These are phyloP conservation scores for Murraya koenigii DNA, from an alignment of 345 rosid genomes.

Conservation along the genomic window DNA sequence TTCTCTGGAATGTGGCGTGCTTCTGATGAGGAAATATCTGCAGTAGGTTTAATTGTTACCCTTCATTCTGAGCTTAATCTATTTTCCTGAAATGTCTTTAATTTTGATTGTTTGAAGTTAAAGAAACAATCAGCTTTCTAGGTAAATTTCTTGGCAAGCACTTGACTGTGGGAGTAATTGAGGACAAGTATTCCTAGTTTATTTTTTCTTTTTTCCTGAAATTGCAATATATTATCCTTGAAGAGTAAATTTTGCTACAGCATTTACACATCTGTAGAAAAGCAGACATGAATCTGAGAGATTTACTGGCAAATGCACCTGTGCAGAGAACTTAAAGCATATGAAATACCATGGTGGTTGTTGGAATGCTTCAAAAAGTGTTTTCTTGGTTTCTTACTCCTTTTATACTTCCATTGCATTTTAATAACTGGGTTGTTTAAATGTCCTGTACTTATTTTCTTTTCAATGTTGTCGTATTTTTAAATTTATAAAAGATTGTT, in stretches of 20 bases:
- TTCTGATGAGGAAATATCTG: conserved; percentile 62
- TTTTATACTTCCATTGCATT: not conserved
- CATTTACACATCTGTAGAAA: no score
- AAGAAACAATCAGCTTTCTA: not conserved
- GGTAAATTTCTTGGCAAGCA: not conserved
- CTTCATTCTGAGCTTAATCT: not conserved
- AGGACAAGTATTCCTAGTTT: no score
- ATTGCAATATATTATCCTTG: not conserved
- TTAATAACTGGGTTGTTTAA: not conserved
- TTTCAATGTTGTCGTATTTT: not conserved
- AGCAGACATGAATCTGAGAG: no score
- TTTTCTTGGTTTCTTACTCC: not conserved
- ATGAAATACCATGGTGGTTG: no score
- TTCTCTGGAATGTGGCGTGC: conserved; percentile 63
- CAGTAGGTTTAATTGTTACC: conserved; percentile 46
- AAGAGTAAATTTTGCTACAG: not conserved
- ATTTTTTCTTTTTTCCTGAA: no score
- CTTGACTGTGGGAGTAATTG: no score
- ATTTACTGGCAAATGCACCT: no score
- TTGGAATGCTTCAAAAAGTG: not conserved
- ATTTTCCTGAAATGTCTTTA: not conserved
- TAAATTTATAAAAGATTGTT: not conserved
- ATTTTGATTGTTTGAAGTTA: conserved; percentile 2
- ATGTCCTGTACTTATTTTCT: not conserved
- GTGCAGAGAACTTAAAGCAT: no score